Evolutionary conservation across 768 basidiomycete genomes (phyloP).

Genomic region (Pisolithus marmoratus): DNA sequence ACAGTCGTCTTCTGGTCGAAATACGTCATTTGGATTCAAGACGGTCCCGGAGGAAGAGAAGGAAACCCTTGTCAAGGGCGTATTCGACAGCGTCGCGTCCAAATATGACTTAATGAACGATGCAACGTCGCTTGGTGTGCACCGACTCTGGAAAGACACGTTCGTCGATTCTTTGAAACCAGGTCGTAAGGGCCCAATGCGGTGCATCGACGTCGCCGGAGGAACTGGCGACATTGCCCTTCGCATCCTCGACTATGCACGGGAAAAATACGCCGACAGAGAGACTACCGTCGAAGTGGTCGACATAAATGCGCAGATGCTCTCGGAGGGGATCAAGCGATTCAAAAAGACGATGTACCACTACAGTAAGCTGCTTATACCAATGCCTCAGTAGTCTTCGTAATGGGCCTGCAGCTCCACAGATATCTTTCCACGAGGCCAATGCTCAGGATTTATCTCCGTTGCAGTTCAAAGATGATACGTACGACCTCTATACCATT

Average conservation of each 20-base stretch:
- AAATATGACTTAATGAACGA: conserved; percentile 99
- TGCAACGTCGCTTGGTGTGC: conserved; percentile 94
- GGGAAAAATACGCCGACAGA: conserved; percentile 84
- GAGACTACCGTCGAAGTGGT: conserved; percentile 86
- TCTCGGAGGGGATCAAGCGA: conserved; percentile 82
- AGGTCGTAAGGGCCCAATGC: conserved; percentile 65
- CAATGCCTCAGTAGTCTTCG: background rate
- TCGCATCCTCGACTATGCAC: conserved; percentile 84
- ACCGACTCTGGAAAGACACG: conserved; percentile 94
- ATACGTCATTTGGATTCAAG: conserved; percentile 90
- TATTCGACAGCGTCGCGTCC: conserved; percentile 94
- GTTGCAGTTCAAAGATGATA: conserved; percentile 67
- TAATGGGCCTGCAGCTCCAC: conserved; percentile 56
- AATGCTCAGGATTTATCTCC: conserved; percentile 80
- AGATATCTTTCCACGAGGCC: conserved; percentile 87
- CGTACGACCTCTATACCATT: conserved; percentile 96
- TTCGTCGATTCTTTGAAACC: conserved; percentile 74
- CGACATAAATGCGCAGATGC: conserved; percentile 95
- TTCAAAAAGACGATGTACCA: conserved; percentile 99
- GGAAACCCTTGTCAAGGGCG: conserved; percentile 84
- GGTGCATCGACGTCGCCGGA: conserved; percentile 93
- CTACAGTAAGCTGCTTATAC: conserved; percentile 58
- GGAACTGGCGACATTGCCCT: conserved; percentile 98
- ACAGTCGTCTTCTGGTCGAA: conserved; percentile 29
- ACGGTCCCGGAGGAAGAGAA: conserved; percentile 83